These are phyloP conservation scores for Pholiota adiposa DNA, from an alignment of 1,284 basidiomycete species.

Conservation along the genomic window DNA sequence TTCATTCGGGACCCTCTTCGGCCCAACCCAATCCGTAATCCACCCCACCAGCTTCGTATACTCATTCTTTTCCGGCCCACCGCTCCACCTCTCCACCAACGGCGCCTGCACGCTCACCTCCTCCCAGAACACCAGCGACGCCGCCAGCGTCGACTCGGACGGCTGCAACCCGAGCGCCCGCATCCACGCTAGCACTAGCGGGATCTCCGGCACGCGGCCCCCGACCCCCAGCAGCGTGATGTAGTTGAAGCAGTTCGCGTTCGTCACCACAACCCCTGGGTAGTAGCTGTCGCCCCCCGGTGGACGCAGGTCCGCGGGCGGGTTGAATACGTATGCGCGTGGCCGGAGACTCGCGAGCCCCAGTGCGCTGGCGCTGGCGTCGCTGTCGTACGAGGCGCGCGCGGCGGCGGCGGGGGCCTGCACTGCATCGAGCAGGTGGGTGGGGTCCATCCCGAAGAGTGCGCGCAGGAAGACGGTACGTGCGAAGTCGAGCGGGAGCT, in stretches of 20 bases:
- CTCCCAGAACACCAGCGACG: slow-evolving; percentile 71
- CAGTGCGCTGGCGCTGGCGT: slow-evolving; percentile 15
- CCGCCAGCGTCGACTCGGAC: slow-evolving; percentile 55
- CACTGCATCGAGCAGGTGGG: slow-evolving; percentile 25
- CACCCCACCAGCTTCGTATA: slow-evolving; percentile 59
- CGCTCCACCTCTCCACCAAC: slow-evolving; percentile 49
- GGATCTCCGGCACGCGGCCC: slow-evolving; percentile 58
- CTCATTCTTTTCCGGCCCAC: slow-evolving; percentile 41
- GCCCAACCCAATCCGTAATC: slow-evolving; percentile 72
- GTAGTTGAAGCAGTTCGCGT: slow-evolving; percentile 60
- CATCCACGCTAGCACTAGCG: slow-evolving; percentile 82
- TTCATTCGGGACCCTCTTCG: slow-evolving; percentile 52
- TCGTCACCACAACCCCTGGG: slow-evolving; percentile 33
- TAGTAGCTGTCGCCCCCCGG: slow-evolving; percentile 22
- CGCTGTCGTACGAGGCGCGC: slow-evolving; percentile 26
- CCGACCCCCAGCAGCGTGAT: slow-evolving; percentile 65
- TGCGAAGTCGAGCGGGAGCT: slow-evolving; percentile 48
- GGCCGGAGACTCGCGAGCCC: slow-evolving; percentile 14
- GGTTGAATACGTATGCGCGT: slow-evolving; percentile 19
- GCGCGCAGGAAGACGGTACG: slow-evolving; percentile 53
- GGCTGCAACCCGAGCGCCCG: slow-evolving; percentile 59
- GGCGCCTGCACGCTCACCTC: slow-evolving; percentile 69
- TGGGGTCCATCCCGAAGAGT: slow-evolving; percentile 54
- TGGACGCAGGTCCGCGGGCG: slow-evolving; percentile 20
- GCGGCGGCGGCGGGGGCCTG: slow-evolving; percentile 29